Percentiles rank a stretch among this genome's conserved stretches.
Evolutionary conservation across 202 grass and related monocot genomes (phyloP).

Genomic region (Tripidium arundinaceum): DNA sequence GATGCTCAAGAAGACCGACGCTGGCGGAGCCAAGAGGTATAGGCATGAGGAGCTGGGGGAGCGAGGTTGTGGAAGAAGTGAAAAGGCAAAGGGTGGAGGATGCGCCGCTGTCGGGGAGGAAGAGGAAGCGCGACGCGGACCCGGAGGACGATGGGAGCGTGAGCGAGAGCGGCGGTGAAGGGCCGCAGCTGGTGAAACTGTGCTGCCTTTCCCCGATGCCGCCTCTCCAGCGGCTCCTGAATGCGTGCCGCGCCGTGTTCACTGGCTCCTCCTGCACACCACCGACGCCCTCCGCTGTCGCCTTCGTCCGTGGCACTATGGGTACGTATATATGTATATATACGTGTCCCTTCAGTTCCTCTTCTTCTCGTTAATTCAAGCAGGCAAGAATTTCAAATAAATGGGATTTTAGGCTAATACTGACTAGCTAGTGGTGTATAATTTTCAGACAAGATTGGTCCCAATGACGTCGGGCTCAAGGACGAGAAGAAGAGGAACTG

Average conservation of each 20-base stretch:
- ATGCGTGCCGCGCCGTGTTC: conserved; percentile 46
- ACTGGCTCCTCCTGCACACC: not conserved
- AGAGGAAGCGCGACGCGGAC: not conserved
- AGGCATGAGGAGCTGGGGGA: not conserved
- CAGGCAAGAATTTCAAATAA: no score
- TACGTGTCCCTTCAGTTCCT: no score
- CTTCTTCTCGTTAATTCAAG: no score
- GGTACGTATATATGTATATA: no score
- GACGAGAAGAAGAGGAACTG: no score
- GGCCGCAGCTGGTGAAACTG: not conserved
- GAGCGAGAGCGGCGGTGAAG: not conserved
- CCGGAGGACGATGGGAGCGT: not conserved
- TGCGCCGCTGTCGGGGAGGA: no score
- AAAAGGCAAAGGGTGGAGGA: no score
- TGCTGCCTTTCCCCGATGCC: no score
- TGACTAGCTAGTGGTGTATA: no score
- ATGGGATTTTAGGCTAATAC: not conserved
- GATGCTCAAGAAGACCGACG: not conserved
- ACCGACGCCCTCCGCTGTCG: conserved; percentile 23
- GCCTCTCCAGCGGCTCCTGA: conserved; percentile 44
- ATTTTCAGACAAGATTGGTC: not conserved
- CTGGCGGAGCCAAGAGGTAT: not conserved
- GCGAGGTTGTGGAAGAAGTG: not conserved
- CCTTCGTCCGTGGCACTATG: conserved; percentile 26
- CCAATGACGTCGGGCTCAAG: not conserved